A percentile compares a stretch with the other conserved stretches of the same genome.
These are phyloP conservation scores for Cyclaneusma minus DNA, from an alignment of 2,329 filamentous ascomycete species.

Conservation along the genomic window DNA sequence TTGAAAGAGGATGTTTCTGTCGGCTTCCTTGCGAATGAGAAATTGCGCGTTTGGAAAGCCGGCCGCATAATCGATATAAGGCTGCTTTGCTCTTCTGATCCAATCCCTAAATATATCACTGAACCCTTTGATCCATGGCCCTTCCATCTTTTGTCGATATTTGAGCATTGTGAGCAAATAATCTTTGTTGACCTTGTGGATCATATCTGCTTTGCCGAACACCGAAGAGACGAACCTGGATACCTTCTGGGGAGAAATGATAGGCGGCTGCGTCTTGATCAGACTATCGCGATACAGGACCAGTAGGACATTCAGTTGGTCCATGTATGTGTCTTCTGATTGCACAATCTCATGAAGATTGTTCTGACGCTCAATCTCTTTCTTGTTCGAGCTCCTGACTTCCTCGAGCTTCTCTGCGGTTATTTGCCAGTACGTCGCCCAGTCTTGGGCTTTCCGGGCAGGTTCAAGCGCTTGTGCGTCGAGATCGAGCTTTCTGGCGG, in stretches of 20 bases:
- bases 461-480: conserved; percentile 57
- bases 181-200: conserved; percentile 85
- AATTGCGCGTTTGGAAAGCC: conserved; percentile 75
- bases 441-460: conserved; percentile 56
- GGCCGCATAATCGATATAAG: conserved; percentile 85
- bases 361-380: conserved; percentile 87
- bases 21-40: conserved; percentile 68
- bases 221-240: conserved; percentile 70
- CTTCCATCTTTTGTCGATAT: conserved; percentile 92
- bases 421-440: conserved; percentile 78
- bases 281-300: conserved; percentile 77
- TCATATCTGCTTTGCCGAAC: conserved; percentile 79
- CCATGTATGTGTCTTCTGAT: conserved; percentile 82
- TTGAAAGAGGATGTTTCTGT: conserved; percentile 73
- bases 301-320: conserved; percentile 72
- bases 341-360: conserved; percentile 91
- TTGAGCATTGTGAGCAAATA: conserved; percentile 86
- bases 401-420: conserved; percentile 62
- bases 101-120: conserved; percentile 97
- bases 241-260: conserved; percentile 65
- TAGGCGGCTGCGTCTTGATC: conserved; percentile 53
- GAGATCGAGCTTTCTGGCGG: conserved; percentile 85
- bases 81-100: conserved; percentile 82
- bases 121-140: conserved; percentile 84
- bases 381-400: conserved; percentile 57